Percentiles rank a stretch among this genome's conserved stretches.
phyloP scores from a whole-genome alignment of 768 basidiomycete genomes.

The Tricholoma terreum region DNA sequence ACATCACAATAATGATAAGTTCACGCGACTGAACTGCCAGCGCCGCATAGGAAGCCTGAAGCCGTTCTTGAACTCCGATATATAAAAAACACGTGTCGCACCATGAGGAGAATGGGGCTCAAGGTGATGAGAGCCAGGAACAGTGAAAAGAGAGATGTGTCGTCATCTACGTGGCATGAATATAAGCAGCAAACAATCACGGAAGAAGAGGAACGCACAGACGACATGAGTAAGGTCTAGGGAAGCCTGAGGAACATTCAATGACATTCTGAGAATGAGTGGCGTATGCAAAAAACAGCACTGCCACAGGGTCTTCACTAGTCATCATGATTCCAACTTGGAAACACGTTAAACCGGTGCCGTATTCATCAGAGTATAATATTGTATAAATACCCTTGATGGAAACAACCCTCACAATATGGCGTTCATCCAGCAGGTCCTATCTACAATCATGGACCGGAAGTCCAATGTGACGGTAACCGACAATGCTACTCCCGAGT shows the following conservation, averaged over 20 bases:
- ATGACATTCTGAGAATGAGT: neutral
- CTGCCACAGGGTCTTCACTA: no score
- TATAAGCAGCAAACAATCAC: neutral
- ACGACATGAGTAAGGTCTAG: slow-evolving; percentile 67
- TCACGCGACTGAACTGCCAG: slow-evolving; percentile 76
- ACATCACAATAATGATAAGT: slow-evolving; percentile 78
- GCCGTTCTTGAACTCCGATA: neutral
- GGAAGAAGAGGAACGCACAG: slow-evolving; percentile 39
- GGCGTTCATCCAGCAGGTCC: slow-evolving; percentile 4
- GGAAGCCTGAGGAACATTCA: slow-evolving; percentile 28
- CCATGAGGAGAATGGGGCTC: slow-evolving; percentile 73
- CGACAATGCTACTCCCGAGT: neutral
- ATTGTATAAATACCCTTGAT: no score
- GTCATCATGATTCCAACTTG: neutral
- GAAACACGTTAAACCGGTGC: no score
- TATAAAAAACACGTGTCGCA: slow-evolving; percentile 23
- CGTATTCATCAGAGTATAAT: no score
- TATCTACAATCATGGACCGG: neutral
- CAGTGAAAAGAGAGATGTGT: slow-evolving; percentile 54
- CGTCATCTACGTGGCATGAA: slow-evolving; percentile 46
- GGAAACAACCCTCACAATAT: no score
- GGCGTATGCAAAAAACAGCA: neutral
- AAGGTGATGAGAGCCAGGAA: slow-evolving; percentile 61
- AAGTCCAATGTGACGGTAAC: neutral
- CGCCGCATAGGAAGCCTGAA: slow-evolving; percentile 74